Base-by-base conservation (phyloP, 805 yeast genomes). In the Lachancea nothofagi region DNA sequence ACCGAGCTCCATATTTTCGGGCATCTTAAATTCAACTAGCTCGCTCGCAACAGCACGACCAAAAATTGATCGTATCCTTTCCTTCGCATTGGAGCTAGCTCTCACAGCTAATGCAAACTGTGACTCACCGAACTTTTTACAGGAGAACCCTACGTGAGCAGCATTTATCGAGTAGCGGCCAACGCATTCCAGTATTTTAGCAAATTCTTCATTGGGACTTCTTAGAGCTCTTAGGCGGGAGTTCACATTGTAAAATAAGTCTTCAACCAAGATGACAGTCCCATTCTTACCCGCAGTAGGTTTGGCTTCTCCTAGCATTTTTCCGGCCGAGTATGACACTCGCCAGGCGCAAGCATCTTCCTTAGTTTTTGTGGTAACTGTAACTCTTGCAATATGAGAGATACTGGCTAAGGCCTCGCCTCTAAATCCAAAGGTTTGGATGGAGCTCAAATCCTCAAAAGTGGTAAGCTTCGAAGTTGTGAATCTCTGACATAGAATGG, bases 361-460 rank as follows among this genome's bases (percentile, higher is more conserved):
- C 5, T 48, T 53, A 0, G 83, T 77, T 60, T 84, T 88, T 0
- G 97, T 85, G 1, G 80, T 71, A 5, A 93, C 94, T 0, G 86
- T 71, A 1, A 93, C 65, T 42, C 88, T 81, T 0, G 97, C 72
- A 15, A 93, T 81, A 54, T 90, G 96, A 0, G 96, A 87, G 6
- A 93, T 89, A 55, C 93, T 80, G 1, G 97, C 96, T 35, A 93
- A 67, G 0, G 98, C 98, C 61, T 93, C 98, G 12, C 98, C 98
- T 40, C 98, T 71, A 58, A 93, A 93, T 4, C 98, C 98, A 59
- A 87, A 87, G 0, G 97, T 89, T 17, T 74, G 66, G 18, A 93
- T 75, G 3, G 70, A 59, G 36, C 67, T 66, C 42, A 93, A 70
- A 57, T 93, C 98, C 36, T 84, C 90, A 57, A 83, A 90, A 7